Percentiles rank a stretch among this genome's conserved stretches.
Conservation (phyloP, 1,139 yeast species). For the Zygoascus meyerae region DNA sequence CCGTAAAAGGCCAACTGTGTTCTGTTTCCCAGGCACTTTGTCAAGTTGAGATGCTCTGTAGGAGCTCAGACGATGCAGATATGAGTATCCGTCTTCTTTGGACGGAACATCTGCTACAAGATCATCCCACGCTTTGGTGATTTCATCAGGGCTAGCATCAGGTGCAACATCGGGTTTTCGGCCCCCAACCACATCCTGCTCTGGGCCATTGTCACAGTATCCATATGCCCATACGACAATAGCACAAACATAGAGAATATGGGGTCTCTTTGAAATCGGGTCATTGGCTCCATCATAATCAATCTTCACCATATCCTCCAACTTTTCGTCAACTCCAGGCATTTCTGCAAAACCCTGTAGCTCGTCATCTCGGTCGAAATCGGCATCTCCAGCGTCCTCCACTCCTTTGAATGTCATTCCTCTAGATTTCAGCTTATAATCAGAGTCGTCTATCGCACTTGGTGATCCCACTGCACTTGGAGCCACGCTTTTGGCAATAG, state of each 20-base stretch:
- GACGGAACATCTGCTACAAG: conserved; percentile 13
- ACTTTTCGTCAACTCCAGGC: conserved; percentile 8
- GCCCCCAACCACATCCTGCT: conserved; percentile 31
- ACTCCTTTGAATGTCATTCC: neutral
- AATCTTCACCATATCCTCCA: conserved; percentile 26
- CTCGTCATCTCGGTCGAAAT: conserved; percentile 1
- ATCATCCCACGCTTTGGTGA: conserved; percentile 12
- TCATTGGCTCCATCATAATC: conserved; percentile 46
- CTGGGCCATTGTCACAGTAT: conserved; percentile 52
- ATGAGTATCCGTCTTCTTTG: conserved; percentile 26
- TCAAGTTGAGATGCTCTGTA: conserved; percentile 21
- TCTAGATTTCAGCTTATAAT: conserved; percentile 24
- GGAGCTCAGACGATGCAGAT: conserved; percentile 22
- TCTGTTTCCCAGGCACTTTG: conserved; percentile 22
- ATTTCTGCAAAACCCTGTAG: conserved; percentile 2
- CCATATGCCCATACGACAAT: conserved; percentile 57
- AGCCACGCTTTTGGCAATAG: conserved; percentile 16
- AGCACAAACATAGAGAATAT: conserved; percentile 48
- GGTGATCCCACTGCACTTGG: conserved; percentile 19
- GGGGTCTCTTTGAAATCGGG: conserved; percentile 50
- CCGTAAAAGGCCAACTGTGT: conserved; percentile 31
- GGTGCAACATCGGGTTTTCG: conserved; percentile 13
- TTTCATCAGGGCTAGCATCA: conserved; percentile 14
- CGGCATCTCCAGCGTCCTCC: conserved; percentile 11
- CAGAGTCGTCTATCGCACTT: conserved; percentile 3